Conservation (phyloP, 257 asterid species). For the Jaltomata sinuosa region DNA sequence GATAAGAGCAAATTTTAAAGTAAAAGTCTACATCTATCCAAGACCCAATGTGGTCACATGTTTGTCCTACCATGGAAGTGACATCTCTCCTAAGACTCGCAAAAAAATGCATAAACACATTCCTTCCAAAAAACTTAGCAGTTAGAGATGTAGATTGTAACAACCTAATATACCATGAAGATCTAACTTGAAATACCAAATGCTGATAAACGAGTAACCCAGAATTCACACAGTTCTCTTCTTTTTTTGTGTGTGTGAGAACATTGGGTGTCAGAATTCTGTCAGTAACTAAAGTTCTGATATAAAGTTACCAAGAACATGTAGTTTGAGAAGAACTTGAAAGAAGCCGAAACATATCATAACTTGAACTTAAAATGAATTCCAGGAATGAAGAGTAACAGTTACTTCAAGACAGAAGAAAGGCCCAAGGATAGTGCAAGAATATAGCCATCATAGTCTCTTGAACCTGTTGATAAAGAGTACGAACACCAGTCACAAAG, state of each 20-base stretch:
- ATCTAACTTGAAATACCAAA: neutral
- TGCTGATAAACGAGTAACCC: neutral
- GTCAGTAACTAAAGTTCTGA: neutral
- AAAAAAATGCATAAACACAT: neutral
- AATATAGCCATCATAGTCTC: constrained; percentile 60
- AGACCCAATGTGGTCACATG: neutral
- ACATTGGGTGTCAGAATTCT: neutral
- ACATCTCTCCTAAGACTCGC: neutral
- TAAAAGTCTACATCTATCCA: neutral
- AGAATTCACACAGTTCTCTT: neutral
- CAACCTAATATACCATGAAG: neutral
- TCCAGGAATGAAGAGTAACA: constrained; percentile 4
- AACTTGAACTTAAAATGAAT: neutral
- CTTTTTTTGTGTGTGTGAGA: neutral
- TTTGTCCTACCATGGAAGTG: neutral
- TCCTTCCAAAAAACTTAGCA: neutral
- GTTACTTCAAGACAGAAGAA: constrained; percentile 74
- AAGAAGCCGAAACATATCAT: neutral
- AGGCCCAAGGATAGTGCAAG: constrained; percentile 89
- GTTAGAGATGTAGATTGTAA: neutral
- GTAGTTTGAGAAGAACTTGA: neutral
- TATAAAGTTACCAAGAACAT: neutral
- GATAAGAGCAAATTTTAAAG: neutral
- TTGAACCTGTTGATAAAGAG: constrained; percentile 43
- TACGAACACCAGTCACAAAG: neutral